Conservation (phyloP, 805 yeast genomes). For the Yueomyces sp. region DNA sequence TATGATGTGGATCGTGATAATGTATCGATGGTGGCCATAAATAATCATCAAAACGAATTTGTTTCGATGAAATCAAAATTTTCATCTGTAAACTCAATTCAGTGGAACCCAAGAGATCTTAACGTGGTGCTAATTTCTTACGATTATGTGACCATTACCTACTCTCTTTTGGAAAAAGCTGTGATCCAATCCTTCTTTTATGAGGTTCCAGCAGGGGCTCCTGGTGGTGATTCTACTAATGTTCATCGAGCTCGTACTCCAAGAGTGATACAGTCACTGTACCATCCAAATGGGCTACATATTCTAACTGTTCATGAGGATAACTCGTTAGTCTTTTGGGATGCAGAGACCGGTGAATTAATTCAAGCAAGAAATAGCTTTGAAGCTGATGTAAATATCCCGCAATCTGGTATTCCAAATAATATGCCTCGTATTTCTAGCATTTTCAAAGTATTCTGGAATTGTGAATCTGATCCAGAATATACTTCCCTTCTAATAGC, state of each 20-base stretch:
- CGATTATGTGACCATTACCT: conserved; percentile 51
- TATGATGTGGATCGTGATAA: conserved; percentile 73
- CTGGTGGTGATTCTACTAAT: conserved; percentile 46
- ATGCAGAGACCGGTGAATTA: conserved; percentile 59
- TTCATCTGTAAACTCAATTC: conserved; percentile 54
- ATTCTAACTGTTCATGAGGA: conserved; percentile 67
- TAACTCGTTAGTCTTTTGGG: conserved; percentile 88
- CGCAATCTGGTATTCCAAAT: conserved; percentile 20
- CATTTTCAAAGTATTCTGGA: conserved; percentile 55
- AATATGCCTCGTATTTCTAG: conserved; percentile 16
- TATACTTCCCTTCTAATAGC: conserved; percentile 57
- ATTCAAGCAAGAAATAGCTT: conserved; percentile 62
- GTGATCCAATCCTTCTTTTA: conserved; percentile 47
- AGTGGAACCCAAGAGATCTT: conserved; percentile 82
- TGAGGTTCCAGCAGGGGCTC: conserved; percentile 51
- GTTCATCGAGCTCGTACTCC: conserved; percentile 28
- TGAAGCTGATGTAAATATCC: conserved; percentile 51
- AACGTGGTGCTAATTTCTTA: conserved; percentile 69
- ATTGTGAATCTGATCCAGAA: conserved; percentile 70
- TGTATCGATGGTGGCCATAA: conserved; percentile 51
- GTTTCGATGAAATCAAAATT: conserved; percentile 42
- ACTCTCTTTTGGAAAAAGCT: conserved; percentile 48
- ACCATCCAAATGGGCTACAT: conserved; percentile 91
- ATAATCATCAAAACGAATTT: conserved; percentile 51
- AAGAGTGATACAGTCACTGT: conserved; percentile 39